Percentiles rank a stretch among this genome's conserved stretches.
Conservation (phyloP, 2,329 filamentous ascomycete species). For the Aspergillus texensis region DNA sequence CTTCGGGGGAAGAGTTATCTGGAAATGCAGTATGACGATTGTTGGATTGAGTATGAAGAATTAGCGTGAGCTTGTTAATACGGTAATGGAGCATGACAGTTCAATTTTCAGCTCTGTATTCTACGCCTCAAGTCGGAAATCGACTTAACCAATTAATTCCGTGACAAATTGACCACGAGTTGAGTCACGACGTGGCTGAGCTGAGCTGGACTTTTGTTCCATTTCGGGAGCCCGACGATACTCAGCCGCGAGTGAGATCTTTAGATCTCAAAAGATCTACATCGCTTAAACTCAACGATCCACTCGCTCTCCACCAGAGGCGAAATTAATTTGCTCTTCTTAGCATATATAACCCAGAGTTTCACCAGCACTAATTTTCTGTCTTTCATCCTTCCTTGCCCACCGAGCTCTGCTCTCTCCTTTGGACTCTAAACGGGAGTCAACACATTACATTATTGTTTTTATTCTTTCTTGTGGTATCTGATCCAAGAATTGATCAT, state of each 20-base stretch:
- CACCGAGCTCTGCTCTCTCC: neutral
- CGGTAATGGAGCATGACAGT: neutral
- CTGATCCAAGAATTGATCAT: neutral
- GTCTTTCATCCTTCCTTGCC: neutral
- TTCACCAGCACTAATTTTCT: neutral
- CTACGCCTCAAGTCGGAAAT: neutral
- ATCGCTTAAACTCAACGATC: neutral
- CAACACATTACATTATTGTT: neutral
- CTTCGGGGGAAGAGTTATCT: constrained; percentile 18
- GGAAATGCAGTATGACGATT: constrained; percentile 25
- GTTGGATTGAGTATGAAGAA: constrained; percentile 12
- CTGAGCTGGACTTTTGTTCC: neutral
- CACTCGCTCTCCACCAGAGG: constrained; percentile 2
- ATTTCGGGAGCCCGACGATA: neutral
- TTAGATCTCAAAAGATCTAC: neutral
- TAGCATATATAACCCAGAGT: neutral
- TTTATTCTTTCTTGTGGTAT: neutral
- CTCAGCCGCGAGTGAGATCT: neutral
- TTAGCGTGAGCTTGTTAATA: neutral
- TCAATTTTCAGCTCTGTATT: neutral
- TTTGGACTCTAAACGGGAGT: neutral
- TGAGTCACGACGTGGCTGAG: neutral
- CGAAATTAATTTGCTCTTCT: neutral
- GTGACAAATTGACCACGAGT: neutral
- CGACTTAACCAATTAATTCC: neutral